Percentiles rank a stretch among this genome's conserved stretches.
Evolutionary conservation across 2,329 filamentous ascomycete genomes (phyloP).

Genomic region (Xylariaceae sp.): DNA sequence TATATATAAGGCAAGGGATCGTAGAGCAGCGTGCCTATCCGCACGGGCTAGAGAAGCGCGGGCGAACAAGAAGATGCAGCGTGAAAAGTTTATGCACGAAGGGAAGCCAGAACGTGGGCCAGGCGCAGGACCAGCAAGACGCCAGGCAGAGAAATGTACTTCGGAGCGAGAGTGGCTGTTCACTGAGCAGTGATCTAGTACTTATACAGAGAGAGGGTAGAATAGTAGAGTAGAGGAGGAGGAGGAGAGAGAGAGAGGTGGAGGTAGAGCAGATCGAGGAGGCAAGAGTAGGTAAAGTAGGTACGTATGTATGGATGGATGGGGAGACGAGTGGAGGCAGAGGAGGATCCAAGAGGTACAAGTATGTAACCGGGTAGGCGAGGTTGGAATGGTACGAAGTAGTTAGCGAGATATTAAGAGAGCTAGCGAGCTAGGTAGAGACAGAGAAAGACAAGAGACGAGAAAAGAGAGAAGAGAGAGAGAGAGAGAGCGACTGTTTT

Average conservation of each 20-base stretch:
- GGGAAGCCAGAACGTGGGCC: not conserved
- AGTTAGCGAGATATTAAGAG: no score
- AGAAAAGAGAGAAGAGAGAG: slow-evolving; percentile 22
- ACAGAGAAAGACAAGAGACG: not conserved
- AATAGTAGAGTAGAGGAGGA: not conserved
- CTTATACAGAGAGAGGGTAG: not conserved
- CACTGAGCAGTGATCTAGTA: slow-evolving; percentile 2
- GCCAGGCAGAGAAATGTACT: slow-evolving; percentile 14
- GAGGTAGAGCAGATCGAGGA: not conserved
- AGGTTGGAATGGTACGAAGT: no score
- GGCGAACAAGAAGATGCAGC: not conserved
- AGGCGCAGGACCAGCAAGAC: slow-evolving; percentile 18
- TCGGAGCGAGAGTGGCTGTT: slow-evolving; percentile 14
- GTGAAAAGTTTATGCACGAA: not conserved
- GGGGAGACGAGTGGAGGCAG: no score
- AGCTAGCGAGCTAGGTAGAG: no score
- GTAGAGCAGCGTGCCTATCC: not conserved
- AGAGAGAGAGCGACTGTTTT: not conserved
- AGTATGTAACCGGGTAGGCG: no score
- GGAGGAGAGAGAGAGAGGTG: slow-evolving; percentile 18
- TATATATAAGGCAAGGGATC: slow-evolving; percentile 3
- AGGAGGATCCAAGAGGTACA: no score
- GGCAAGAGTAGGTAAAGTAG: no score
- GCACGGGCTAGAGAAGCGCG: not conserved
- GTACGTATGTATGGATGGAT: no score